Conservation (phyloP, 148 eudicot species). For the Cornus controversa region DNA sequence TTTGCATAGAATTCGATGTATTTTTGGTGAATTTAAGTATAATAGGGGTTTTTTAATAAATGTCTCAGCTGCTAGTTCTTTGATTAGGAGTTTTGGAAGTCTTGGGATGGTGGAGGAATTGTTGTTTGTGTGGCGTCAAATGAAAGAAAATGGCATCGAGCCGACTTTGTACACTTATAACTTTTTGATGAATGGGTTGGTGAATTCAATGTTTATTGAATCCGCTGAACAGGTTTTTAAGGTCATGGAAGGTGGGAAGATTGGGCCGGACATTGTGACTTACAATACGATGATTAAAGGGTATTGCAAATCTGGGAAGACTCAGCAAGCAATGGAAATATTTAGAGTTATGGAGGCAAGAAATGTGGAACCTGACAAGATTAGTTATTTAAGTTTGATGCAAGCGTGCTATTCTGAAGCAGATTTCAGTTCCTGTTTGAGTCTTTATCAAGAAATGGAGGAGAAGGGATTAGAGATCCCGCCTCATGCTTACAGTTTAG, state of each 20-base stretch:
- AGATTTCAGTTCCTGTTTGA: conserved; percentile 61
- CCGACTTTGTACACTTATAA: conserved; percentile 80
- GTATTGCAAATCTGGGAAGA: conserved; percentile 76
- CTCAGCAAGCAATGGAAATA: conserved; percentile 61
- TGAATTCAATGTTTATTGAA: conserved; percentile 58
- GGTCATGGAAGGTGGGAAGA: conserved; percentile 74
- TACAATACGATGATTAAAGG: conserved; percentile 94
- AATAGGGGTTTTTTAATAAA: conserved; percentile 49
- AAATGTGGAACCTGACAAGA: conserved; percentile 69
- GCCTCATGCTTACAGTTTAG: conserved; percentile 85
- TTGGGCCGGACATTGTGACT: conserved; percentile 76
- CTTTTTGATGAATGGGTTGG: conserved; percentile 78
- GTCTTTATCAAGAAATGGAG: conserved; percentile 78
- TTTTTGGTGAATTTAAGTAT: conserved; percentile 51
- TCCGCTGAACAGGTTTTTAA: conserved; percentile 87
- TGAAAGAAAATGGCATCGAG: conserved; percentile 80
- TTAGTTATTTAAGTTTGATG: conserved; percentile 83
- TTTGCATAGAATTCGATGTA: conserved; percentile 49
- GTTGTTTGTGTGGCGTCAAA: conserved; percentile 85
- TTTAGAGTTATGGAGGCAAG: conserved; percentile 75
- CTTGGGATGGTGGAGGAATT: conserved; percentile 90
- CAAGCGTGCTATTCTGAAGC: conserved; percentile 73
- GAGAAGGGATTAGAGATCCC: conserved; percentile 77
- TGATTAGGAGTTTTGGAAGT: conserved; percentile 82
- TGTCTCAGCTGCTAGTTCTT: conserved; percentile 56